Evolutionary conservation across 305 asterid genomes (phyloP), one percentile per base, ranked within the genome.

Genomic region (Lippia alba): DNA sequence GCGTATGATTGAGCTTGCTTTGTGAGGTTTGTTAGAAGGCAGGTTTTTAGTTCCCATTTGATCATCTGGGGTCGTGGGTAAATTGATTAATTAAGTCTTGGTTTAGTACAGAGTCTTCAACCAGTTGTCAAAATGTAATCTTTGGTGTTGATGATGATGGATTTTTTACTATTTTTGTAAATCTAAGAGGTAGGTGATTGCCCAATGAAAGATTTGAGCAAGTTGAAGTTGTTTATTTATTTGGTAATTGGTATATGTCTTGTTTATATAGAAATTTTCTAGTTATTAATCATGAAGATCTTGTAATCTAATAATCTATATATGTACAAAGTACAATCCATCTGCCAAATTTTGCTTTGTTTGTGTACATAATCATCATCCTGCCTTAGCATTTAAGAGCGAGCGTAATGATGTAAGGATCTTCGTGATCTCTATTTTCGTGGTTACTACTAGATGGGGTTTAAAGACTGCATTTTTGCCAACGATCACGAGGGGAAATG

Each of bases 391-490:
- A 51, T 61, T 54, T 56, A 3, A 24, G 11, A 20, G 49, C 15
- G 19, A 12, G 24, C 48, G 51, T 64, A 40, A 14, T 36, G 33
- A 63, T 39, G 12, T 51, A 17, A 54, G 58, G 58, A 76, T 63
- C 56, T 40, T 50, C 34, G 2, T 41, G 56, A 64, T 33, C 39
- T 41, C 56, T 18, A 18, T 12, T 45, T 4, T 64, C 45, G 44
- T 14, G 20, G 11, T 50, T 34, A 16, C 2, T 15, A 12, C 17
- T 14, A 45, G 39, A 57, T 74, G 12, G 11, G 30, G 10, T 24
- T 33, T 50, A n/a, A 15, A 5, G 56, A 14, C 46, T 71, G 70
- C 45, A 53, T 75, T 24, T 67, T 70, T 61, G 34, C n/a, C 12
- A 32, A 16, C 34, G 44, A 30, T 53, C 56, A 55, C 16, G 4